phyloP scores from a whole-genome alignment of 768 basidiomycete genomes.

The Tulasnella sp. region DNA sequence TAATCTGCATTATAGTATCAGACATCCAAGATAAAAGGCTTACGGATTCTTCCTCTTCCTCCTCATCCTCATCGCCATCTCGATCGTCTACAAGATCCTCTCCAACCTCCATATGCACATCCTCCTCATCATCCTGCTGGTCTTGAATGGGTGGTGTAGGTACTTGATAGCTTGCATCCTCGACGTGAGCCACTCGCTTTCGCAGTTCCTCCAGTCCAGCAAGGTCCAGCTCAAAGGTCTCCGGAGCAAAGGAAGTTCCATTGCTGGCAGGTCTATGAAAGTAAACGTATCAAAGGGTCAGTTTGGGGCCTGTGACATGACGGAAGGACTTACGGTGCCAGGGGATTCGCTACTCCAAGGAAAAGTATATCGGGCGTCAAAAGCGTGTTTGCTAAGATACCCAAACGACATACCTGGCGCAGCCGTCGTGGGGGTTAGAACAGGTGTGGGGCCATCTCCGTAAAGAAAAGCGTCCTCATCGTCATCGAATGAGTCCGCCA shows the following conservation, averaged over 20 bases:
- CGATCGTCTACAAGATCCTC: conserved; percentile 34
- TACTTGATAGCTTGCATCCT: conserved; percentile 24
- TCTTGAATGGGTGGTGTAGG: background rate
- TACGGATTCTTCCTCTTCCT: conserved; percentile 43
- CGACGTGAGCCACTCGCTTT: conserved; percentile 39
- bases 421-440: background rate
- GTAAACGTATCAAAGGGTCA: too few species aligned
- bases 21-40: conserved; percentile 23
- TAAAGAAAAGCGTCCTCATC: conserved; percentile 81
- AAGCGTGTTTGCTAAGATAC: conserved; percentile 23
- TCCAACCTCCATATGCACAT: conserved; percentile 28
- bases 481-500: conserved; percentile 40
- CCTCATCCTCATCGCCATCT: conserved; percentile 41
- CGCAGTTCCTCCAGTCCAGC: conserved; percentile 38
- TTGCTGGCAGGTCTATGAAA: conserved; percentile 31
- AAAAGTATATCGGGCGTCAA: too few species aligned
- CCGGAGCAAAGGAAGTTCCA: conserved; percentile 20
- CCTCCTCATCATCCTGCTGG: background rate
- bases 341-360: too few species aligned
- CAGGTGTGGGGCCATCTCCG: conserved; percentile 49
- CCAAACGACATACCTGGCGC: background rate
- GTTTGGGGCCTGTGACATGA: too few species aligned
- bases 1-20: conserved; percentile 35
- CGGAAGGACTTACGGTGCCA: conserved; percentile 36
- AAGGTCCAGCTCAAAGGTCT: conserved; percentile 36